Evolutionary conservation across 371 early-diverging fungal species (phyloP), one percentile per base, ranked within the genome.

Genomic region (Synchytrium microbalum): DNA sequence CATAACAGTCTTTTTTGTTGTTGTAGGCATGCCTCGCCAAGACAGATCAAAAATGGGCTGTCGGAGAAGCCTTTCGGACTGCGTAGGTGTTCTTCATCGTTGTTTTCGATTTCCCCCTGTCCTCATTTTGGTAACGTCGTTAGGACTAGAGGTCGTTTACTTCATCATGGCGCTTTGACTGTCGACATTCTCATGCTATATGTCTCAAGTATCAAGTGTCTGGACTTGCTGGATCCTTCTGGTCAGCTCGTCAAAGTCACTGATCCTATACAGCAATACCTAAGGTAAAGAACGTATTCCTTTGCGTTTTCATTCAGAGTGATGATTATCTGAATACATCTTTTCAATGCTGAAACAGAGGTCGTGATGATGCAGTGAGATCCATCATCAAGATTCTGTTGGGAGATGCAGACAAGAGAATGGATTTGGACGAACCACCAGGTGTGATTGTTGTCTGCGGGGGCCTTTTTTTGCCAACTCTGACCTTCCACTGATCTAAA

Each of bases 101-200:
- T 60, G 27, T 28, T 26, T 46, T 24, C 30, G 25, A 3, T 67
- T 33, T 29, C 25, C n/a, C 29, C 2, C 27, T 0, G 1, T 13
- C 23, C 58, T 13, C 14, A 24, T 70, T 26, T 28, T 33, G 19
- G 33, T 38, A 24, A 33, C 52, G 56, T 59, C n/a, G 59, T 19
- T 69, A 81, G 81, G 3, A 65, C 83, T 19, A 66, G 76, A n/a
- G 72, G 65, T 32, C 74, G 86, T 8, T 64, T 86, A n/a, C 66
- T 86, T 30, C 87, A 87, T 54, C 81, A 80, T 3, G 86, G 83
- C 10, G 87, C 85, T 0, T 73, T 75, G 10, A 86, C 86, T 0
- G 51, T 57, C 24, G 84, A 86, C 38, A 81, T 86, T n/a, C 67
- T 86, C 23, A 73, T 73, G 26, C 79, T 78, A 32, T 86, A 86